Base-by-base conservation (phyloP, 345 rosid species). In the Sonneratia caseolaris region DNA sequence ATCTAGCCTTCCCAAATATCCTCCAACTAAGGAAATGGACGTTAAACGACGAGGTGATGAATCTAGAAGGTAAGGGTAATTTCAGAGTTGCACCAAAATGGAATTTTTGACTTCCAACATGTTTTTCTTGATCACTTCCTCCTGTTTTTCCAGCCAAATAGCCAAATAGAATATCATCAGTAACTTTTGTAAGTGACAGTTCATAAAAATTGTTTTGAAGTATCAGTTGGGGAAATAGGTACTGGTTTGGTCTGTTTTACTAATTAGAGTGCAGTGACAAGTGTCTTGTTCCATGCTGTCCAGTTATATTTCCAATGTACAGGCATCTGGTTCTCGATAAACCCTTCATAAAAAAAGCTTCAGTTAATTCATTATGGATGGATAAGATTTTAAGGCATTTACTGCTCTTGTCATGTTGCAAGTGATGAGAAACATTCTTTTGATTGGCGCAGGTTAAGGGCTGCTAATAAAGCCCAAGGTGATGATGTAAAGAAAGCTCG, bases 401-500 rank as follows among this genome's bases (percentile, higher is more conserved):
- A 21, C 62, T 21, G 4, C 19, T 21, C 62, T 1, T n/a, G 62
- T 56, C 24, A 18, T 3, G 21, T 7, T 21, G 62, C 16, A 42
- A 5, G 37, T 68, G 51, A 18, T 14, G 7, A 67, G 51, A 38
- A 40, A 42, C n/a, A 32, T 18, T 43, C 21, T 19, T 43, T 42
- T 43, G 9, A 70, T 12, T 59, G 48, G 48, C 74, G 80, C 74
- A 88, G 93, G 69, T 73, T 73, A 74, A 84, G 86, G 77, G 86
- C 88, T 74, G 84, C 84, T 70, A 84, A 84, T 35, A 88, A 83
- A 79, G 74, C 82, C 64, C 86, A 84, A 71, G 85, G 73, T 21
- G 90, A 85, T 40, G 77, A 76, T 66, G 79, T 71, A 65, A 88
- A 74, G 89, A 88, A 86, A 81, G 70, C 78, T 27, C 85, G 91